A percentile compares a stretch with the other conserved stretches of the same genome.
phyloP scores from a whole-genome alignment of 108 stramenopile species.

The Pelagomonas calceolata region DNA sequence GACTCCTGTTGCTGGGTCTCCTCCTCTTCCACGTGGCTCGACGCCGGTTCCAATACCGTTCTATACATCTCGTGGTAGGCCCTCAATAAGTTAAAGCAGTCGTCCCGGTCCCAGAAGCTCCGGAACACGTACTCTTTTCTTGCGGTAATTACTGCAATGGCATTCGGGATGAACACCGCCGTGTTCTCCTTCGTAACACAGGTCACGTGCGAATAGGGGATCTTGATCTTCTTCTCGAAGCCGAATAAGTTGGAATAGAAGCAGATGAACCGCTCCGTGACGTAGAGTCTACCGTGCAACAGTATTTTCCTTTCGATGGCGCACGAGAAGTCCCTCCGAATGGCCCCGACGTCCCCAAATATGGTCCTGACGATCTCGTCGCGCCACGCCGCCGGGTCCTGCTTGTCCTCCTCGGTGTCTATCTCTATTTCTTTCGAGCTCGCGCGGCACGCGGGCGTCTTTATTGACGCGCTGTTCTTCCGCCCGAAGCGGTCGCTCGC shows the following conservation, averaged over 20 bases:
- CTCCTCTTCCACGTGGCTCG: no score
- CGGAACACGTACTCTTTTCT: slow-evolving; percentile 33
- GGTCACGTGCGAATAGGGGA: slow-evolving; percentile 35
- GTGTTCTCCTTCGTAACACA: slow-evolving; percentile 35
- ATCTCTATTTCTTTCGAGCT: no score
- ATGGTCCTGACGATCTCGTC: slow-evolving; percentile 20
- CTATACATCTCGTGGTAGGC: no score
- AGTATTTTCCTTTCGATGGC: slow-evolving; percentile 38
- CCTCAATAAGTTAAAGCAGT: not conserved
- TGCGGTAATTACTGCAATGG: slow-evolving; percentile 30
- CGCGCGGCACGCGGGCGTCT: no score
- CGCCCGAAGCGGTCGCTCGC: no score
- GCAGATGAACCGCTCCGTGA: slow-evolving; percentile 19
- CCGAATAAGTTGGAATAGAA: slow-evolving; percentile 45
- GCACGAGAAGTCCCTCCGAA: slow-evolving; percentile 25
- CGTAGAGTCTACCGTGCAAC: slow-evolving; percentile 41
- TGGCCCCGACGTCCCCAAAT: slow-evolving; percentile 16
- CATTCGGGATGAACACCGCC: slow-evolving; percentile 41
- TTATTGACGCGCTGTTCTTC: no score
- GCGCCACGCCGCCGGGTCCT: not conserved
- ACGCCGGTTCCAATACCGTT: no score
- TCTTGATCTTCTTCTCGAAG: slow-evolving; percentile 42
- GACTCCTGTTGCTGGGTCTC: no score
- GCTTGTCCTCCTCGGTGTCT: not conserved
- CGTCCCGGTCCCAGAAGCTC: slow-evolving; percentile 27